Evolutionary conservation across 768 basidiomycete genomes (phyloP).

Genomic region (Panus rudis): DNA sequence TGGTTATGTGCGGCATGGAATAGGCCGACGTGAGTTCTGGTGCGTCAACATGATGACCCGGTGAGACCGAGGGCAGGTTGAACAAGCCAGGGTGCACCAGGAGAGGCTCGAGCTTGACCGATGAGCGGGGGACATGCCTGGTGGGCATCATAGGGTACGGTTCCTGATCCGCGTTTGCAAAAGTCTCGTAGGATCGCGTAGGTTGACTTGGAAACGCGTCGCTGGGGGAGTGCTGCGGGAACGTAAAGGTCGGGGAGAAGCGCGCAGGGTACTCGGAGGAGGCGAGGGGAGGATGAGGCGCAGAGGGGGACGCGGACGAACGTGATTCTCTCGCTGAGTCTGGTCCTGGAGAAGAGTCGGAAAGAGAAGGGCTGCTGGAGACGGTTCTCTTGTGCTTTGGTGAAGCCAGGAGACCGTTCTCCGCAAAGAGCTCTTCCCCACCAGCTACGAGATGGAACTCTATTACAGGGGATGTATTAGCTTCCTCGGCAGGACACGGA

Average conservation of each 20-base stretch:
- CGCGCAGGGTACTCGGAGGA: background rate
- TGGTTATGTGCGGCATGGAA: too few species aligned
- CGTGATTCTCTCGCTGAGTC: conserved; percentile 12
- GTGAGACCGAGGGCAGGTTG: conserved; percentile 15
- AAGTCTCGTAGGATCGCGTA: too few species aligned
- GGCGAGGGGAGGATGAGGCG: conserved; percentile 8
- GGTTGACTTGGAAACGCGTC: background rate
- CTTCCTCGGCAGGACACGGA: background rate
- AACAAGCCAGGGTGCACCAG: conserved; percentile 19
- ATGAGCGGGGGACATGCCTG: background rate
- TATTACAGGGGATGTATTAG: conserved; percentile 23
- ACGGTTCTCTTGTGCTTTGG: conserved; percentile 16
- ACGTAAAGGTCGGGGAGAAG: background rate
- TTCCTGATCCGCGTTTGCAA: background rate
- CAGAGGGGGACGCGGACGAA: conserved; percentile 22
- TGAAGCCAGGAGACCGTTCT: conserved; percentile 34
- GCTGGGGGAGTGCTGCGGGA: background rate
- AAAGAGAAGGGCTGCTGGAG: conserved; percentile 1
- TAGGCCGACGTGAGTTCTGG: conserved; percentile 9
- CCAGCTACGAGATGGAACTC: conserved; percentile 78
- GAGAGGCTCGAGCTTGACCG: conserved; percentile 23
- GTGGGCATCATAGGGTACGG: conserved; percentile 1
- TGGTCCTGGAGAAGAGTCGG: conserved; percentile 3
- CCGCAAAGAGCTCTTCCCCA: conserved; percentile 60
- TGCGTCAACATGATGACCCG: conserved; percentile 10